A percentile compares a stretch with the other conserved stretches of the same genome.
Conservation (phyloP, 768 basidiomycete genomes). For the Hygrocybe punicea region DNA sequence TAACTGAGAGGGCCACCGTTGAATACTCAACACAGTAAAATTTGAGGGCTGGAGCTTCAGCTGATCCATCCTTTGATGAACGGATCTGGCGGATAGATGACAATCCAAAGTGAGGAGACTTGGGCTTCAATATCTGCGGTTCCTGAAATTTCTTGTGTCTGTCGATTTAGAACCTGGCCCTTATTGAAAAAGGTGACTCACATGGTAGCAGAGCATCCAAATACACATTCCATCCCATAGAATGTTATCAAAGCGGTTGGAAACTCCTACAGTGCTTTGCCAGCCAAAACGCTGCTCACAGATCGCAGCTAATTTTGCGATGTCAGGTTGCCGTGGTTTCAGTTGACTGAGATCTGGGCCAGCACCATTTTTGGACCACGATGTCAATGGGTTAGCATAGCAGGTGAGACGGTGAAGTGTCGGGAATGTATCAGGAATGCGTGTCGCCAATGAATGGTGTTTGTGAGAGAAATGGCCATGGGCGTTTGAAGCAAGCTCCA, state of each 20-base stretch:
- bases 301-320: conserved; percentile 49
- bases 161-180: no score
- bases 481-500: conserved; percentile 2
- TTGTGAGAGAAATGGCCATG: conserved; percentile 42
- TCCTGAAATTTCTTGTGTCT: no score
- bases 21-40: no score
- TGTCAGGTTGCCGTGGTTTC: conserved; percentile 8
- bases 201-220: conserved; percentile 33
- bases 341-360: conserved; percentile 28
- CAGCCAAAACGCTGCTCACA: conserved; percentile 67
- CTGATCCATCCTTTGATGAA: background rate
- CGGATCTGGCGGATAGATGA: background rate
- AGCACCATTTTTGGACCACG: conserved; percentile 32
- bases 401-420: conserved; percentile 48
- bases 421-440: conserved; percentile 50
- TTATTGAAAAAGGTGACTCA: background rate
- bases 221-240: conserved; percentile 55
- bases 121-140: no score
- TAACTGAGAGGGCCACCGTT: no score
- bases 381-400: conserved; percentile 56
- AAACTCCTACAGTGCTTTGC: conserved; percentile 51
- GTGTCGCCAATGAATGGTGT: conserved; percentile 43
- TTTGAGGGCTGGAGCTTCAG: no score
- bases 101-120: background rate
- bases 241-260: conserved; percentile 54